Evolutionary conservation across 495 filamentous ascomycete species (phyloP).

Genomic region (Sabuloglossum arenarium): DNA sequence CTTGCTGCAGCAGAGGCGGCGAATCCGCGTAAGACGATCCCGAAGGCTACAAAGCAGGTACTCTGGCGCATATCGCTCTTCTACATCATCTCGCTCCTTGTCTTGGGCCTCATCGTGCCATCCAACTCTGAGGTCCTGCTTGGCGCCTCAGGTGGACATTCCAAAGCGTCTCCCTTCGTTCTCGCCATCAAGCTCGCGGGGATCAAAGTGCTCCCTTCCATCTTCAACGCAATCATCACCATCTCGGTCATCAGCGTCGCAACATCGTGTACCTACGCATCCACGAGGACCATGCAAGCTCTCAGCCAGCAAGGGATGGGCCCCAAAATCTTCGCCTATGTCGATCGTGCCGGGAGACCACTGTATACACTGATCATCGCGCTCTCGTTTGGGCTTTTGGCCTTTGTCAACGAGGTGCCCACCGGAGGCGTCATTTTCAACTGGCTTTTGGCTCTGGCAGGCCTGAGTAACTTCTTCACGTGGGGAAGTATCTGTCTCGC

Average conservation of each 20-base stretch:
- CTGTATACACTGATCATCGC: slow-evolving; percentile 24
- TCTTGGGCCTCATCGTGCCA: slow-evolving; percentile 21
- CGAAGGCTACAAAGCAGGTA: slow-evolving; percentile 8
- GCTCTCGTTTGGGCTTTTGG: slow-evolving; percentile 29
- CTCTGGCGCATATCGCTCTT: neutral
- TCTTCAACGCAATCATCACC: slow-evolving; percentile 27
- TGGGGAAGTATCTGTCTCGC: slow-evolving; percentile 34
- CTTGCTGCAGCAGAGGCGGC: slow-evolving; percentile 30
- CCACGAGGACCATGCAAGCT: slow-evolving; percentile 16
- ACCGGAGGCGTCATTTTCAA: slow-evolving; percentile 28
- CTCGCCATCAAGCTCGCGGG: slow-evolving; percentile 33
- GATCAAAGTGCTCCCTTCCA: slow-evolving; percentile 30
- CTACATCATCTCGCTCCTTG: slow-evolving; percentile 20
- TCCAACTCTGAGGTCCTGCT: slow-evolving; percentile 32
- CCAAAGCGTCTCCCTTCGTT: slow-evolving; percentile 40
- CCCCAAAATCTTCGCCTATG: slow-evolving; percentile 34
- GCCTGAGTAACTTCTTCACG: slow-evolving; percentile 32
- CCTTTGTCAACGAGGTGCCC: slow-evolving; percentile 30
- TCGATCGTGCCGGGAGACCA: slow-evolving; percentile 37
- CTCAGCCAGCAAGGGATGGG: slow-evolving; percentile 20
- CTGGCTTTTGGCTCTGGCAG: slow-evolving; percentile 36
- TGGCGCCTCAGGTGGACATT: slow-evolving; percentile 24
- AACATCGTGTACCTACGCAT: slow-evolving; percentile 17
- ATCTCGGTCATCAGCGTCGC: slow-evolving; percentile 35
- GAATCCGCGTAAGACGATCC: slow-evolving; percentile 21